Base-by-base conservation (phyloP, 202 grass and related monocot species). In the Setaria viridis region DNA sequence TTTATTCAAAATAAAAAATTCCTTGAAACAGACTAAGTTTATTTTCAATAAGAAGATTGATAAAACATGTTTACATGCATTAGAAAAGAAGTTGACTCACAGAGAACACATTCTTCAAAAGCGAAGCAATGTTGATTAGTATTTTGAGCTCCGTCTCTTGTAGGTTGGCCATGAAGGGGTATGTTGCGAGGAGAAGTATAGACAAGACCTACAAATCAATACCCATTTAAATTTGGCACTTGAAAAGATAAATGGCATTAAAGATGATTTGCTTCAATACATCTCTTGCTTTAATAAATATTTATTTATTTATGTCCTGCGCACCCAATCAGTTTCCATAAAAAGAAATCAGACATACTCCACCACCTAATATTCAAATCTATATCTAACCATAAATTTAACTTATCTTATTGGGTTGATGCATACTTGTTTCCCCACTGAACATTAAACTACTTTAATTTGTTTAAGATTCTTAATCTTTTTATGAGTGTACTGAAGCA, bases 161-260 rank as follows among this genome's bases (percentile, higher is more conserved):
- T 67, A 91, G 78, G 9, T 89, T 68, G n/a, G 85, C 76, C 85
- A 91, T 87, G 47, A 89, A 91, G 59, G 92, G 92, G 78, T 94
- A 91, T 62, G 84, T 80, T 63, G 85, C 50, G 70, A 94, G 89
- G 30, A 94, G 78, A 79, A 88, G 72, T 89, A 94, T 85, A 46
- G 87, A 91, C 67, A 94, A 77, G 67, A 89, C 50, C 92, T 94
- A 69, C 51, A 91, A 76, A 89, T 47, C 30, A 83, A 50, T 49
- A 82, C 11, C 34, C 19, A 56, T 69, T 80, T 63, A 21, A 64
- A 41, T 41, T 41, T 41, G 39, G 39, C 39, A 41, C 6, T 41
- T 41, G 39, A 41, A 41, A 41, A 41, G 39, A 41, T 41, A 6
- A 41, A 5, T 41, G 39, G 6, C 39, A 41, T 41, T 41, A 41